These are phyloP conservation scores for Coniochaeta pulveracea DNA, from an alignment of 2,329 filamentous ascomycete species.

Conservation along the genomic window DNA sequence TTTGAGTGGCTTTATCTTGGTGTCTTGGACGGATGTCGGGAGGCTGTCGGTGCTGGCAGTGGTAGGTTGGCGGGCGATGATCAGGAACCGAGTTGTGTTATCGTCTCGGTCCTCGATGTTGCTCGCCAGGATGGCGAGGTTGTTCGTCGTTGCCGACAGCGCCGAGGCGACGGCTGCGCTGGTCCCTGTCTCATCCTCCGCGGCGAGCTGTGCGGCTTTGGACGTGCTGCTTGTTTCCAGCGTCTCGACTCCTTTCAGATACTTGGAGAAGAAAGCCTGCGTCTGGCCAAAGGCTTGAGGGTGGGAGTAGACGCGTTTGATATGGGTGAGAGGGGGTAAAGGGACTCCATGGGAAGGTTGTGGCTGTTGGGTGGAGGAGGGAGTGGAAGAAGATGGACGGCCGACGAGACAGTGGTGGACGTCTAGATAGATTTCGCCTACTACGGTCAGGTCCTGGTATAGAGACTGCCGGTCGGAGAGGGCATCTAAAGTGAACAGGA, in stretches of 20 bases:
- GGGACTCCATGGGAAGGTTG: constrained; percentile 26
- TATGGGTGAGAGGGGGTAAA: constrained; percentile 39
- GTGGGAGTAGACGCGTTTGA: constrained; percentile 79
- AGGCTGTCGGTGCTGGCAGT: too few species aligned
- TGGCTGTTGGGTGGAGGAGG: constrained; percentile 3
- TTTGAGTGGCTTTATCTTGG: constrained; percentile 48
- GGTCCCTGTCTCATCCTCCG: constrained; percentile 42
- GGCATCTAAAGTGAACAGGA: constrained; percentile 81
- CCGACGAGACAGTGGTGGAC: constrained; percentile 84
- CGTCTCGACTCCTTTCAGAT: constrained; percentile 64
- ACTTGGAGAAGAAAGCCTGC: constrained; percentile 55
- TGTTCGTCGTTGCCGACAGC: constrained; percentile 58
- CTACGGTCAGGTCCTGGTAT: constrained; percentile 62
- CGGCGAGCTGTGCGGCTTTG: constrained; percentile 68
- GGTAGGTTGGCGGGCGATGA: constrained; percentile 36
- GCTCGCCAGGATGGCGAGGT: constrained; percentile 56
- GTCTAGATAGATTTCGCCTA: constrained; percentile 73
- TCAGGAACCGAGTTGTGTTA: constrained; percentile 72
- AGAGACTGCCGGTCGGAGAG: constrained; percentile 60
- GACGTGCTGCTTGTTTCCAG: constrained; percentile 81
- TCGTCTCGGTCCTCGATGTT: constrained; percentile 63
- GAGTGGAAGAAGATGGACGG: too few species aligned
- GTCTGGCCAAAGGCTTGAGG: constrained; percentile 95
- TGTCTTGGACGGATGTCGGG: too few species aligned
- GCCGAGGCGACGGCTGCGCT: constrained; percentile 56